phyloP scores from a whole-genome alignment of 164 flowering plant species.

The Umbilicus rupestris region DNA sequence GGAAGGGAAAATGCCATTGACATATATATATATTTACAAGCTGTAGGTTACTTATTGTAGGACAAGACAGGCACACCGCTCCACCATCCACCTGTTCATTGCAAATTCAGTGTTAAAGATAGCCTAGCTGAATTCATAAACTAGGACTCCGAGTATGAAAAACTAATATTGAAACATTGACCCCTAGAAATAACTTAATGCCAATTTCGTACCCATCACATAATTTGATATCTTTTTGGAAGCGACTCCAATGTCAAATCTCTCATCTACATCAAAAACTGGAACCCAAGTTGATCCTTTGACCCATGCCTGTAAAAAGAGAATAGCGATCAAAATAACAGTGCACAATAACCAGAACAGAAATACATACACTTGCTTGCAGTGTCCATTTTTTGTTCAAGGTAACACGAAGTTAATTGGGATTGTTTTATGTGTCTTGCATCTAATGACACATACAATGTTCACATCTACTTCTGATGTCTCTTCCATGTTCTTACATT shows the following conservation, averaged over 20 bases:
- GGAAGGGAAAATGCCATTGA: neutral
- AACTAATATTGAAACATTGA: neutral
- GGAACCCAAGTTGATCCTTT: slow-evolving; percentile 94
- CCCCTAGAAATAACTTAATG: slow-evolving; percentile 9
- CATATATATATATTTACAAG: neutral
- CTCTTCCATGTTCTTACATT: too few relatives aligned
- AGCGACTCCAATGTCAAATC: slow-evolving; percentile 50
- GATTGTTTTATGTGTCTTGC: neutral
- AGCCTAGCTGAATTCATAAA: neutral
- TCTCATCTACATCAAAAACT: slow-evolving; percentile 63
- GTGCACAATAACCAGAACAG: neutral
- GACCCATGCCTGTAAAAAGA: slow-evolving; percentile 72
- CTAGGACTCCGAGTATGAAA: neutral
- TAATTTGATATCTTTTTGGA: slow-evolving; percentile 64
- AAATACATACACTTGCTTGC: neutral
- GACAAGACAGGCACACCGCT: slow-evolving; percentile 80
- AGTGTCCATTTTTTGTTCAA: neutral
- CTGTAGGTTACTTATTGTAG: slow-evolving; percentile 42
- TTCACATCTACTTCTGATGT: neutral
- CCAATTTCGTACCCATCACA: slow-evolving; percentile 57
- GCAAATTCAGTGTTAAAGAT: neutral
- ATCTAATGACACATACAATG: neutral
- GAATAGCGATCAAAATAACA: neutral
- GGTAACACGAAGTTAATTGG: neutral
- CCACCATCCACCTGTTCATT: slow-evolving; percentile 93